Conservation (phyloP, 2,329 filamentous ascomycete genomes). For the Davidsoniella australis region DNA sequence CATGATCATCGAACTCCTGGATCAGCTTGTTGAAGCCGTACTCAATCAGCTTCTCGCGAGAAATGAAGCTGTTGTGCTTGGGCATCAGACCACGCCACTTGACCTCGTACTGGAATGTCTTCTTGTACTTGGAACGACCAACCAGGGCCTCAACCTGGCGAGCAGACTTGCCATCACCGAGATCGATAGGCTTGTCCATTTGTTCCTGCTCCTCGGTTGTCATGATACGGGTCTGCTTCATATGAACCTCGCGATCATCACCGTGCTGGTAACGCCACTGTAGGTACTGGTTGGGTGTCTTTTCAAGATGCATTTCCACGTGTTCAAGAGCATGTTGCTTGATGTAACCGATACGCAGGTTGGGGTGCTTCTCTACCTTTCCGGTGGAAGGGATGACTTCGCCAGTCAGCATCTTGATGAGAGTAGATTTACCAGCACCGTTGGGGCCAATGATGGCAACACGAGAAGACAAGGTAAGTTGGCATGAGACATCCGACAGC, state of each 20-base stretch:
- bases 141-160: conserved; percentile 76
- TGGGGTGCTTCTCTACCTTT: conserved; percentile 94
- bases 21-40: conserved; percentile 84
- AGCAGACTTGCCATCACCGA: conserved; percentile 63
- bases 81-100: conserved; percentile 84
- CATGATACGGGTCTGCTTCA: conserved; percentile 91
- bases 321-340: conserved; percentile 98
- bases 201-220: conserved; percentile 73
- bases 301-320: conserved; percentile 98
- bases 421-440: conserved; percentile 92
- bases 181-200: conserved; percentile 78
- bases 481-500: conserved; percentile 72
- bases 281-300: conserved; percentile 96
- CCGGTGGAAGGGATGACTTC: conserved; percentile 71
- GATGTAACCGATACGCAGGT: conserved; percentile 97
- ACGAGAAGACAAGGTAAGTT: conserved; percentile 74
- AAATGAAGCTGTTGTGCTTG: conserved; percentile 85
- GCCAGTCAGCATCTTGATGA: conserved; percentile 93
- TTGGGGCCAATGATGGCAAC: conserved; percentile 95
- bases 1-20: conserved; percentile 97
- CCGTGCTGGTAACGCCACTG: conserved; percentile 98
- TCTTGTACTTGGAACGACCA: conserved; percentile 97
- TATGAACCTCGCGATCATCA: conserved; percentile 87
- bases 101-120: conserved; percentile 95
- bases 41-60: conserved; percentile 74